Evolutionary conservation across 2,329 filamentous ascomycete species (phyloP).

Genomic region (Beauveria caledonica): DNA sequence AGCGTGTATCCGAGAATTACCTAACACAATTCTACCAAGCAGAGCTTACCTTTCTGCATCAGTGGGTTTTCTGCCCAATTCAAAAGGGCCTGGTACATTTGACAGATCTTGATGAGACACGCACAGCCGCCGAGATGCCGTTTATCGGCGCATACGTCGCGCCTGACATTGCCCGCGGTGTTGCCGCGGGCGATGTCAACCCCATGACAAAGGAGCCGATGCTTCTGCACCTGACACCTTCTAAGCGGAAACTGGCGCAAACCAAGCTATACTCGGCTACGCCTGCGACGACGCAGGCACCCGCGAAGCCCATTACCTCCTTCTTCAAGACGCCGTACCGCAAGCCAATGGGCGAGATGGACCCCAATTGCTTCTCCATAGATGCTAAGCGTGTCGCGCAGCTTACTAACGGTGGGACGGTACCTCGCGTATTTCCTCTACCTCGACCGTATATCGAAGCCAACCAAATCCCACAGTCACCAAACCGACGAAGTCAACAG

Average conservation of each 20-base stretch:
- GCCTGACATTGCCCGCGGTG: slow-evolving; percentile 57
- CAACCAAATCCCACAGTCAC: slow-evolving; percentile 16
- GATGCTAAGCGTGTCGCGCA: slow-evolving; percentile 40
- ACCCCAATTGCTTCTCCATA: slow-evolving; percentile 50
- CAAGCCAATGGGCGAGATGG: slow-evolving; percentile 55
- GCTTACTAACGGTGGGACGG: slow-evolving; percentile 40
- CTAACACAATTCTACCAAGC: slow-evolving; percentile 74
- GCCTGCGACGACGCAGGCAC: slow-evolving; percentile 18
- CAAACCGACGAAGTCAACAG: slow-evolving; percentile 14
- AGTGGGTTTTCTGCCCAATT: slow-evolving; percentile 84
- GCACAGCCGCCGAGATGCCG: slow-evolving; percentile 62
- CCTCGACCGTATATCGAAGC: slow-evolving; percentile 48
- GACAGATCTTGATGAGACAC: slow-evolving; percentile 53
- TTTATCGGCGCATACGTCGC: slow-evolving; percentile 74
- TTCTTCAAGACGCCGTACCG: slow-evolving; percentile 45
- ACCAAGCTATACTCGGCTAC: slow-evolving; percentile 16
- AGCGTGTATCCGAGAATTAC: slow-evolving; percentile 76
- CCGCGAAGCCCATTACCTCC: slow-evolving; percentile 43
- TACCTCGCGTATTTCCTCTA: slow-evolving; percentile 49
- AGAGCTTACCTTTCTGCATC: slow-evolving; percentile 86
- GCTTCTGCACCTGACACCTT: slow-evolving; percentile 31
- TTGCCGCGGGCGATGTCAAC: slow-evolving; percentile 76
- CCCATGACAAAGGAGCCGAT: slow-evolving; percentile 76
- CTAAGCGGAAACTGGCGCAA: slow-evolving; percentile 35
- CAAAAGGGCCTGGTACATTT: slow-evolving; percentile 65